These are phyloP conservation scores for Xanthoconium separans DNA, from an alignment of 1,284 basidiomycete genomes.

Conservation along the genomic window DNA sequence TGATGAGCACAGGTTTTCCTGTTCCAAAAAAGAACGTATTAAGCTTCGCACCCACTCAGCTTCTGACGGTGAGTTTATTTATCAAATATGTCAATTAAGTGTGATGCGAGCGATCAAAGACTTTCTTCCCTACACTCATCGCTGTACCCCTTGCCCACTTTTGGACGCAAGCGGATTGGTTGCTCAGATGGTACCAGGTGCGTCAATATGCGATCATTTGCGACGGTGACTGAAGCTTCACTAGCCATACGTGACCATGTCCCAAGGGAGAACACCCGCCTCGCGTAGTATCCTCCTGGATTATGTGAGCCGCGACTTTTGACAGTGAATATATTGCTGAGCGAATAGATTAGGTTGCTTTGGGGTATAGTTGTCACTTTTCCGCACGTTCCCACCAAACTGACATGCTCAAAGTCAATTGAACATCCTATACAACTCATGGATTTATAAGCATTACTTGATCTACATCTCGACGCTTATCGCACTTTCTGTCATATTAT, in stretches of 20 bases:
- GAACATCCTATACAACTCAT: conserved; percentile 38
- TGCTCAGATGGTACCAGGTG: conserved; percentile 50
- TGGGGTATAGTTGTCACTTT: conserved; percentile 38
- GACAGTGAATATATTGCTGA: not conserved
- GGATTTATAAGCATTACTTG: conserved; percentile 49
- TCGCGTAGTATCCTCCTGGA: conserved; percentile 59
- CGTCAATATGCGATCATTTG: conserved; percentile 15
- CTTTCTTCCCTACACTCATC: conserved; percentile 56
- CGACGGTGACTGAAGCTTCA: conserved; percentile 17
- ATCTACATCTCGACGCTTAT: conserved; percentile 49
- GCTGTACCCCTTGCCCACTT: conserved; percentile 36
- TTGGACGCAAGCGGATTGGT: conserved; percentile 50
- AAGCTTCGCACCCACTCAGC: conserved; percentile 48
- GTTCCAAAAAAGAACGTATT: conserved; percentile 52
- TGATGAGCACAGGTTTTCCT: conserved; percentile 43
- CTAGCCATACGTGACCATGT: conserved; percentile 55
- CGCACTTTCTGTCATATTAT: conserved; percentile 40
- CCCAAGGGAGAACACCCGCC: conserved; percentile 49
- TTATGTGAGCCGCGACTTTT: conserved; percentile 44
- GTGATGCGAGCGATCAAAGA: conserved; percentile 34
- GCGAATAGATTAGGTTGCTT: conserved; percentile 35
- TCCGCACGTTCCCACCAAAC: not conserved
- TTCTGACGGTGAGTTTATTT: conserved; percentile 47
- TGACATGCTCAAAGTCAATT: conserved; percentile 32
- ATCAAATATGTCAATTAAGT: not conserved